These are phyloP conservation scores for Apiotrichum akiyoshidainum DNA, from an alignment of 1,284 basidiomycete species.

Conservation along the genomic window DNA sequence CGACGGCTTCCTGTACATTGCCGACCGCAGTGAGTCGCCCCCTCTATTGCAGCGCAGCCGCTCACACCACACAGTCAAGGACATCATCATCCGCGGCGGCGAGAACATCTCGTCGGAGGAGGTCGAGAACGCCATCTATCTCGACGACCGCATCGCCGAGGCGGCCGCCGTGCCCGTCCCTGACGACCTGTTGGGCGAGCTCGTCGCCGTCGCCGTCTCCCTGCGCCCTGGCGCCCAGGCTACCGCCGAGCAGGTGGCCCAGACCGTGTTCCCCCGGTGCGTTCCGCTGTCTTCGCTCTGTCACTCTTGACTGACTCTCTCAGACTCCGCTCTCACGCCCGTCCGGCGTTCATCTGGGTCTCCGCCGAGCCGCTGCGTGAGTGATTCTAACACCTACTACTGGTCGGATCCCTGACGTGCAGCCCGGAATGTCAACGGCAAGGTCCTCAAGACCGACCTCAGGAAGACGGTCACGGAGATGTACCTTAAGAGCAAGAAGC, in stretches of 20 bases:
- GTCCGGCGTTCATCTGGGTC: conserved; percentile 13
- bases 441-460: conserved; percentile 15
- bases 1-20: conserved; percentile 40
- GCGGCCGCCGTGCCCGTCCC: conserved; percentile 40
- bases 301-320: conserved; percentile 1
- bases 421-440: conserved; percentile 18
- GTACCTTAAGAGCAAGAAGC: neutral
- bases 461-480: conserved; percentile 8
- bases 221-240: conserved; percentile 19
- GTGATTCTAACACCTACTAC: no score
- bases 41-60: no score
- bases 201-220: conserved; percentile 38
- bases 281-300: no score
- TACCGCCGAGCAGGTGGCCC: conserved; percentile 6
- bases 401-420: no score
- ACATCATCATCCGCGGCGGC: conserved; percentile 43
- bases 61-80: conserved; percentile 12
- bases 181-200: conserved; percentile 36
- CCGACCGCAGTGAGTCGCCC: conserved; percentile 21
- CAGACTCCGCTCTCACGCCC: conserved; percentile 13
- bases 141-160: conserved; percentile 34
- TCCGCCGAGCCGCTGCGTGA: conserved; percentile 3
- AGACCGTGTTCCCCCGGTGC: no score
- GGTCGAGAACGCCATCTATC: conserved; percentile 44
- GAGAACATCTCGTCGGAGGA: conserved; percentile 44